A percentile compares a stretch with the other conserved stretches of the same genome.
phyloP scores from a whole-genome alignment of 257 asterid species.

The Galeopsis tetrahit region DNA sequence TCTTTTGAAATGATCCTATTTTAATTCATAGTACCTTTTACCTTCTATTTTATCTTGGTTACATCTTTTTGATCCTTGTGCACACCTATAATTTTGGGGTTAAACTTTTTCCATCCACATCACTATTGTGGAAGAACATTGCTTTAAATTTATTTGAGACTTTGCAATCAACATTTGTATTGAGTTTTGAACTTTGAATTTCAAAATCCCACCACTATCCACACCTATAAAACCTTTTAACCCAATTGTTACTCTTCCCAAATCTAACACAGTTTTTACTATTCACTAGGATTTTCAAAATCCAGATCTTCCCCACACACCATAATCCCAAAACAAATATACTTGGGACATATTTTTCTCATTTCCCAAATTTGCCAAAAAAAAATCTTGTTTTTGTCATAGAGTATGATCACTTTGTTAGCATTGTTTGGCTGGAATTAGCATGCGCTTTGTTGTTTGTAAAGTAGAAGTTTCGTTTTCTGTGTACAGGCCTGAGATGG shows the following conservation, averaged over 20 bases:
- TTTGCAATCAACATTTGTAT: no score
- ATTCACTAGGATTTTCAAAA: no score
- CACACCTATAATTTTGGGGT: background rate
- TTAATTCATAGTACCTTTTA: background rate
- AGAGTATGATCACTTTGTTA: background rate
- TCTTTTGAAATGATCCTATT: background rate
- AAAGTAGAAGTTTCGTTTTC: slow-evolving; percentile 5
- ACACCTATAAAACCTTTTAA: no score
- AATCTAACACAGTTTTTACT: no score
- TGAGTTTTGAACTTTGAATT: no score
- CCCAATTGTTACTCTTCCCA: no score
- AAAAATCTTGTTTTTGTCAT: background rate
- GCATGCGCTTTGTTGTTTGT: background rate
- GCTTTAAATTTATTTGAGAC: background rate
- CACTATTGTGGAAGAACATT: background rate
- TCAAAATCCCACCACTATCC: no score
- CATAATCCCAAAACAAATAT: background rate
- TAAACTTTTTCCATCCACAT: background rate
- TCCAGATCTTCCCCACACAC: no score
- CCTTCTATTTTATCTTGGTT: slow-evolving; percentile 1
- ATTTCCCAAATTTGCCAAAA: background rate
- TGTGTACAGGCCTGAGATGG: slow-evolving; percentile 94
- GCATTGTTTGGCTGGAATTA: background rate
- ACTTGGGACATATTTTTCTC: no score
- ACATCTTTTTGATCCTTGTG: background rate